A percentile compares a stretch with the other conserved stretches of the same genome.
These are phyloP conservation scores for Collariella sp. DNA, from an alignment of 495 filamentous ascomycete genomes.

Conservation along the genomic window DNA sequence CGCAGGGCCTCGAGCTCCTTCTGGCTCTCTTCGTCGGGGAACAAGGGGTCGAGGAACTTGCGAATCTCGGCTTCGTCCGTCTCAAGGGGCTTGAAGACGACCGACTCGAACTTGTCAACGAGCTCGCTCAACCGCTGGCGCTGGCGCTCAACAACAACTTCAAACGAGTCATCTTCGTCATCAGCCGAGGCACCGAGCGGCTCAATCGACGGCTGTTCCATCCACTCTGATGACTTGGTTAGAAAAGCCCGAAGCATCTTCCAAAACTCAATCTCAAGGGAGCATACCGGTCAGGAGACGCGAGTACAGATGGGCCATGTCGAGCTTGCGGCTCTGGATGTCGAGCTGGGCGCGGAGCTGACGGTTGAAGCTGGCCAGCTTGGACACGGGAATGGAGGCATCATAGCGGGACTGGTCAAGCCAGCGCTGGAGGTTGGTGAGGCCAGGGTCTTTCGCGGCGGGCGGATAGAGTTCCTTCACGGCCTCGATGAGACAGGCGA, in stretches of 20 bases:
- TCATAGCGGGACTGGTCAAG: constrained; percentile 32
- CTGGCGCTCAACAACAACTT: constrained; percentile 33
- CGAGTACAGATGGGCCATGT: constrained; percentile 55
- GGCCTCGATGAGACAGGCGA: constrained; percentile 33
- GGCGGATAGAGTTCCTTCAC: constrained; percentile 30
- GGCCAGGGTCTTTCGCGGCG: constrained; percentile 13
- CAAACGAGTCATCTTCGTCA: constrained; percentile 25
- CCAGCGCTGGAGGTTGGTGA: constrained; percentile 31
- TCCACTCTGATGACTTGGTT: constrained; percentile 41
- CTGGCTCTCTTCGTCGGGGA: constrained; percentile 33
- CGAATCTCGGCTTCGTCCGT: constrained; percentile 41
- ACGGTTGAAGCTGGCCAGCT: constrained; percentile 31
- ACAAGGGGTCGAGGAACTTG: constrained; percentile 46
- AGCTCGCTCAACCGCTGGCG: constrained; percentile 45
- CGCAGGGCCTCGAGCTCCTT: constrained; percentile 25
- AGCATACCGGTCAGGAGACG: constrained; percentile 41
- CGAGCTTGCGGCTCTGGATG: constrained; percentile 45
- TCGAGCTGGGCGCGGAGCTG: constrained; percentile 36
- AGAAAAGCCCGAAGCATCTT: background rate
- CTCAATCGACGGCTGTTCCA: constrained; percentile 27
- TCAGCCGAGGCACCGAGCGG: constrained; percentile 14
- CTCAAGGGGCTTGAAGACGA: constrained; percentile 47
- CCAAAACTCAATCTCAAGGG: background rate
- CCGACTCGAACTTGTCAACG: constrained; percentile 47
- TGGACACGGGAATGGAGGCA: constrained; percentile 27